Evolutionary conservation across 768 basidiomycete genomes (phyloP).

Genomic region (Mycena capillaripes): DNA sequence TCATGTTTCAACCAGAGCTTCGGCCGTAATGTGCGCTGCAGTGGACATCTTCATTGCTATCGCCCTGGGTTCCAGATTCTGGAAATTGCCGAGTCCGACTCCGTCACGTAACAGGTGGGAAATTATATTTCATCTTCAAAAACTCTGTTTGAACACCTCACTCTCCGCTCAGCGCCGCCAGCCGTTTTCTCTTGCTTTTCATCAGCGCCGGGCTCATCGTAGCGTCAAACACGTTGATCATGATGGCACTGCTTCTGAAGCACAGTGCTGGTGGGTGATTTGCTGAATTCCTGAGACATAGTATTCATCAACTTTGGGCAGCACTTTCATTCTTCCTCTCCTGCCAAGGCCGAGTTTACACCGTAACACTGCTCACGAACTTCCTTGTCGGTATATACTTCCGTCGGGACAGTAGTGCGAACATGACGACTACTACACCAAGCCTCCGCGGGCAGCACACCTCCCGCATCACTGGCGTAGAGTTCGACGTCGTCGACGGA

Average conservation of each 20-base stretch:
- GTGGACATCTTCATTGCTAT: constrained; percentile 10
- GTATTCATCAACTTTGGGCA: background rate
- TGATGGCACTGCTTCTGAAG: constrained; percentile 5
- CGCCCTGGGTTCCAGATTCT: background rate
- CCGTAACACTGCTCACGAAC: constrained; percentile 11
- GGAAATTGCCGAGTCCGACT: constrained; percentile 2
- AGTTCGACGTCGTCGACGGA: constrained; percentile 8
- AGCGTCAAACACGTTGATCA: constrained; percentile 11
- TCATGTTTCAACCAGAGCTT: background rate
- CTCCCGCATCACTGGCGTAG: background rate
- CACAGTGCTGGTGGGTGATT: background rate
- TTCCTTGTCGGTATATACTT: constrained; percentile 22
- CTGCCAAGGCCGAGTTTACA: constrained; percentile 23
- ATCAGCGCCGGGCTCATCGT: constrained; percentile 21
- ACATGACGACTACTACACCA: background rate
- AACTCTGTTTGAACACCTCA: background rate
- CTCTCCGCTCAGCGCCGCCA: background rate
- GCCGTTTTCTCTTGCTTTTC: constrained; percentile 4
- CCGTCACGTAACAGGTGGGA: background rate
- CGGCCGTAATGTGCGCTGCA: constrained; percentile 5
- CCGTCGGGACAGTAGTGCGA: background rate
- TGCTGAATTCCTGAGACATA: background rate
- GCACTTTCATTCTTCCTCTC: constrained; percentile 3
- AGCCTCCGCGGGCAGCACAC: background rate
- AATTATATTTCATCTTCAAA: background rate